Percentiles rank a stretch among this genome's conserved stretches.
Evolutionary conservation across 805 yeast genomes (phyloP).

Genomic region (Komagataella populi): DNA sequence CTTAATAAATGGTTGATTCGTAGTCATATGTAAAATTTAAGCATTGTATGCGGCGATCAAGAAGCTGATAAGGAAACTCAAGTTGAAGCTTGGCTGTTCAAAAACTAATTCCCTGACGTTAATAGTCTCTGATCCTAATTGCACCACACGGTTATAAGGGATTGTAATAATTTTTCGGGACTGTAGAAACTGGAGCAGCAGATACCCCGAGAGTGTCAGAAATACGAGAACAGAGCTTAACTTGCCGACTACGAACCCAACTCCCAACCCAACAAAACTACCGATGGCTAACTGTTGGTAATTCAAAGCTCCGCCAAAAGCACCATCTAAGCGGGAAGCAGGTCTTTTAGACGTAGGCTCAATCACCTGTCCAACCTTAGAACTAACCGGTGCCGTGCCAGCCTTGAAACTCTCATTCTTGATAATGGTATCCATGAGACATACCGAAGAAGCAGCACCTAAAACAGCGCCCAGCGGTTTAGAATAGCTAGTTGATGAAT

Average conservation of each 20-base stretch:
- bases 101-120: constrained; percentile 38
- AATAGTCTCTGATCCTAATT: constrained; percentile 22
- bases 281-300: constrained; percentile 55
- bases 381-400: neutral
- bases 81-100: constrained; percentile 48
- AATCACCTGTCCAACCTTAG: neutral
- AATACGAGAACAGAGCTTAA: constrained; percentile 39
- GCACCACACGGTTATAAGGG: constrained; percentile 22
- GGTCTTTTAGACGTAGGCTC: neutral
- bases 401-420: neutral
- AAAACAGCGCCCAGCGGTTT: neutral
- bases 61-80: constrained; percentile 39
- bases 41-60: constrained; percentile 45
- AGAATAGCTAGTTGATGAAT: neutral
- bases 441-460: neutral
- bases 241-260: constrained; percentile 51
- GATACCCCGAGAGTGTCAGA: constrained; percentile 28
- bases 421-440: neutral
- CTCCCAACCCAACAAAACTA: constrained; percentile 42
- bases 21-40: constrained; percentile 2
- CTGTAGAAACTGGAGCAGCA: constrained; percentile 37
- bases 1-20: neutral
- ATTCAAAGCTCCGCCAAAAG: constrained; percentile 32
- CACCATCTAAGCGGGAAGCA: neutral
- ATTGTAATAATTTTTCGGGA: constrained; percentile 36